Base-by-base conservation (phyloP, 192 early-diverging fungal species). In the Diversispora eburnea region DNA sequence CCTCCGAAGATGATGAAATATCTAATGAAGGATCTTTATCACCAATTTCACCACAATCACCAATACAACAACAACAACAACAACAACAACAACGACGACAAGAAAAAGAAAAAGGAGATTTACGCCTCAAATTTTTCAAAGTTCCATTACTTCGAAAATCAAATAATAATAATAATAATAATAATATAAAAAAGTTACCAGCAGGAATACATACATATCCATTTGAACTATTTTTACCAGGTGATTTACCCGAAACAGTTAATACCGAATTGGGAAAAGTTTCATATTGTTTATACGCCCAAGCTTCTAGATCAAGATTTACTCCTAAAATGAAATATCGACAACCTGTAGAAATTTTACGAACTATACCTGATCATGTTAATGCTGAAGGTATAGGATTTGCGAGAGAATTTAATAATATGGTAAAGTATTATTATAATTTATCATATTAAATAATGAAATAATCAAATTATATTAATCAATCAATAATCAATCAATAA, bases 331-430 rank as follows among this genome's bases (percentile, higher is more conserved):
- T 69, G n/a, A 19, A 39, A n/a, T 22, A 42, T 42, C 13, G 2
- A 33, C 48, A 55, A 42, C 3, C 13, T 4, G 33, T 69, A 12
- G 52, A 69, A 69, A 51, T 69, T 51, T 51, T 69, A 69, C 67
- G 67, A 41, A 69, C 67, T 8, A 4, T 55, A 15, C 48, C 67
- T 43, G 67, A 69, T 43, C 51, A 69, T 19, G 19, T 69, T 8
- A 69, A 55, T 55, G 52, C 67, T 42, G 51, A 69, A 55, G 67
- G 67, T 9, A 69, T 69, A 19, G 52, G 33, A n/a, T 33, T 69
- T 55, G 25, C 67, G n/a, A 51, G 67, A n/a, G 67, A 69, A 45
- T 51, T 69, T 42, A 43, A 69, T 43, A 39, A 55, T 55, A 15
- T 69, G 13, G 25, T 33, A 33, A 33, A 33, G 25, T 33, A 33